Conservation (phyloP, 805 yeast species). For the Zygosaccharomyces siamensis region DNA sequence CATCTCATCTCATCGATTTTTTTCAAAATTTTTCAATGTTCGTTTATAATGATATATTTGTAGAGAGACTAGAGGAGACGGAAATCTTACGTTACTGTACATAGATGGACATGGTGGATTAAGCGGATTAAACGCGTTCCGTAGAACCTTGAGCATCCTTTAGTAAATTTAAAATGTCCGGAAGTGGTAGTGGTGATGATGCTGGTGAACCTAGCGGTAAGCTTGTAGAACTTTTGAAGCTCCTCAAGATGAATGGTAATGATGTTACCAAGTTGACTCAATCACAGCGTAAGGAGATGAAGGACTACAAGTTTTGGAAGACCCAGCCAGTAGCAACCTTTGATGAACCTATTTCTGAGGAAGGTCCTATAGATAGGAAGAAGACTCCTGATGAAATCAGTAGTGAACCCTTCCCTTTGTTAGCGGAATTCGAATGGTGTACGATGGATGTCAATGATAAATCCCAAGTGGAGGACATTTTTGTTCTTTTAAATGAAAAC, state of each 20-base stretch:
- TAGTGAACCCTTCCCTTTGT: conserved; percentile 61
- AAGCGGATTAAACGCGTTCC: neutral
- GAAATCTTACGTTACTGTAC: neutral
- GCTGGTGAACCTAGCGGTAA: conserved; percentile 21
- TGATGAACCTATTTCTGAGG: conserved; percentile 58
- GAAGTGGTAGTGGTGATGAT: conserved; percentile 1
- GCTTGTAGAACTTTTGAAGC: conserved; percentile 49
- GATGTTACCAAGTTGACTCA: conserved; percentile 45
- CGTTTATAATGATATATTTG: conserved; percentile 2
- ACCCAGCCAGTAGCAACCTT: conserved; percentile 91
- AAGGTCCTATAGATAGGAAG: conserved; percentile 72
- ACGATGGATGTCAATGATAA: conserved; percentile 58
- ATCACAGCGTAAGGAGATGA: conserved; percentile 64
- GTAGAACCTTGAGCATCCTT: neutral
- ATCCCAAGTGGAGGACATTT: conserved; percentile 67
- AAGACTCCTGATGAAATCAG: conserved; percentile 73
- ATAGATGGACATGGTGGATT: neutral
- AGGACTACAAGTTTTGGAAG: conserved; percentile 93
- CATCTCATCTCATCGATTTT: conserved; percentile 22
- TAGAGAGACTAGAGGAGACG: neutral
- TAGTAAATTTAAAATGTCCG: neutral
- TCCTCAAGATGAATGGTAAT: conserved; percentile 36
- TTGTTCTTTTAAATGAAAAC: conserved; percentile 74
- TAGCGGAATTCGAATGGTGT: conserved; percentile 85
- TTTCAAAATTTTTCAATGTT: conserved; percentile 13